Evolutionary conservation across 768 basidiomycete species (phyloP).

Genomic region (Lactifluus echinatus): DNA sequence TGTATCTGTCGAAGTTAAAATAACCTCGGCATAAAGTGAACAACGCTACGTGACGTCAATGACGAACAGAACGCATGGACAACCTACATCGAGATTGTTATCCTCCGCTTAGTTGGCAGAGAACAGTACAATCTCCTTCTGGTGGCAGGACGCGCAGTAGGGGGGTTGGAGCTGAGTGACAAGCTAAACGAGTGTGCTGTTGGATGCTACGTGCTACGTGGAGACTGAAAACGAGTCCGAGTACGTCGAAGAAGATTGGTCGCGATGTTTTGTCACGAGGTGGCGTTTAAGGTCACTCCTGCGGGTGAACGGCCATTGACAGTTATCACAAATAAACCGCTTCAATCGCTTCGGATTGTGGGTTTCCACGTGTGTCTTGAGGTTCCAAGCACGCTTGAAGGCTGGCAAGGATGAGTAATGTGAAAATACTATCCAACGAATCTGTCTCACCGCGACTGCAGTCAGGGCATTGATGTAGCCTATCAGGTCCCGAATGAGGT

Average conservation of each 20-base stretch:
- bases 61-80: constrained; percentile 9
- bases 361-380: constrained; percentile 93
- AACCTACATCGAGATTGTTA: constrained; percentile 20
- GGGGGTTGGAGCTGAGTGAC: not conserved
- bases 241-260: constrained; percentile 21
- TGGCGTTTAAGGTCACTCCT: constrained; percentile 93
- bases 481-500: constrained; percentile 50
- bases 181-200: not conserved
- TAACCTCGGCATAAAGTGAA: not conserved
- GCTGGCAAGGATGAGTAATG: constrained; percentile 37
- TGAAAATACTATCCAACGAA: constrained; percentile 10
- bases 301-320: constrained; percentile 85
- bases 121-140: constrained; percentile 19
- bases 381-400: constrained; percentile 87
- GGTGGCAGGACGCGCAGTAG: constrained; percentile 19
- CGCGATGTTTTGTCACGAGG: constrained; percentile 66
- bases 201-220: not conserved
- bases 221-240: constrained; percentile 10
- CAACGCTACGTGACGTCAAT: not conserved
- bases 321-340: constrained; percentile 84
- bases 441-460: constrained; percentile 60
- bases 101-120: constrained; percentile 24
- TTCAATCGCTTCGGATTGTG: constrained; percentile 89
- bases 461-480: constrained; percentile 66
- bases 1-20: not conserved